Base-by-base conservation (phyloP, 139 green algal species). In the Volvox africanus region DNA sequence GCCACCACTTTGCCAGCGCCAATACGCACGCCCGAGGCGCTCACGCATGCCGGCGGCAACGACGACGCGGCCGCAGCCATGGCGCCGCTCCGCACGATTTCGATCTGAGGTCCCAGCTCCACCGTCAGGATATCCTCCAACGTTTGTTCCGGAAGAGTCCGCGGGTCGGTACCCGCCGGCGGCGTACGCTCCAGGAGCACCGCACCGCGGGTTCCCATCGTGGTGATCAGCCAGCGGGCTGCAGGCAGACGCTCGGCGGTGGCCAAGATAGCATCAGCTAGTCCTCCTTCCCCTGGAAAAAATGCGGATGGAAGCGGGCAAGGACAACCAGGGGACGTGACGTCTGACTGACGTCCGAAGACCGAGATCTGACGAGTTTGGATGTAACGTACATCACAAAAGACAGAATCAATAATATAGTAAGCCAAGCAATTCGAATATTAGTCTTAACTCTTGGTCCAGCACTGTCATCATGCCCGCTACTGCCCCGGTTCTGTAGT, bases 251-350 rank as follows among this genome's bases (percentile, higher is more conserved):
- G 91, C 50, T 76, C 17, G 0, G 95, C 81, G 22, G 95, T 94
- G n/a, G 82, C 89, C 30, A 97, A 36, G n/a, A 99, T 75, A 0
- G 97, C 97, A 88, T 98, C 96, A 0, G 90, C 94, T n/a, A 98
- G 44, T 2, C 32, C 82, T 9, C 69, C 44, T 88, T 97, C 95
- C 1, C 96, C 96, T 55, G 96, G 37, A 33, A n/a, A n/a, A n/a
- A n/a, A n/a, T n/a, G 44, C 5, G 44, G 44, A 14, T 6, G 14
- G 22, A 32, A 26, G 67, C 67, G 67, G 67, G 67, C 22, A 9
- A 12, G 67, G 67, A 12, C 22, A 28, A 37, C 19, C 13, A 61
- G 78, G 62, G 35, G n/a, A 65, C 18, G 78, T 33, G 19, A 2
- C 16, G n/a, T n/a, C n/a, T n/a, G n/a, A n/a, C n/a, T n/a, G n/a